Conservation (phyloP, 768 basidiomycete species). For the Russula sp. region DNA sequence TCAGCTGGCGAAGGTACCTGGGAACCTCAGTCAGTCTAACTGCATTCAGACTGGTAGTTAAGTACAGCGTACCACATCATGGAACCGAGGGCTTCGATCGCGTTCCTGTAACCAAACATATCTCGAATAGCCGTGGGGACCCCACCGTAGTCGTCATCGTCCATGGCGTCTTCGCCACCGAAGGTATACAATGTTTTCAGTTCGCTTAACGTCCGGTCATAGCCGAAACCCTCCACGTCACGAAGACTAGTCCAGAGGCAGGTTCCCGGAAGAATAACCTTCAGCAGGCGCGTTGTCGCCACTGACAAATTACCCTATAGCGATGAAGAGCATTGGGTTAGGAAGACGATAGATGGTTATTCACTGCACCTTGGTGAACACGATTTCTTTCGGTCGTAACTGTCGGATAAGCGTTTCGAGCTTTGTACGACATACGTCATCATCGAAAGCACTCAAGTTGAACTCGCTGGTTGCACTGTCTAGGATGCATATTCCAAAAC, state of each 20-base stretch:
- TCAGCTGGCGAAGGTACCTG: constrained; percentile 83
- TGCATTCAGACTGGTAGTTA: not conserved
- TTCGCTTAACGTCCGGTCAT: constrained; percentile 62
- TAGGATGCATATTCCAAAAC: constrained; percentile 85
- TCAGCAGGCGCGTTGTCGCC: constrained; percentile 74
- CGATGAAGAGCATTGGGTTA: not conserved
- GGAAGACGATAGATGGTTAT: not conserved
- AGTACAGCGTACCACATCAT: constrained; percentile 70
- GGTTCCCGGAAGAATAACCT: constrained; percentile 66
- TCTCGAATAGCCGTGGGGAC: constrained; percentile 71
- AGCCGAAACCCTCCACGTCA: constrained; percentile 74
- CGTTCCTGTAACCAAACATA: constrained; percentile 57
- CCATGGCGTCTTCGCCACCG: constrained; percentile 40
- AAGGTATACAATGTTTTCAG: constrained; percentile 59
- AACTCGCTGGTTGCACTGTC: constrained; percentile 97
- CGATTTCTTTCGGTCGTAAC: constrained; percentile 83
- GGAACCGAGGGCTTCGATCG: constrained; percentile 82
- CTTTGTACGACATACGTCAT: constrained; percentile 88
- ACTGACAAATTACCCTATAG: constrained; percentile 79
- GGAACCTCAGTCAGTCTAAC: not conserved
- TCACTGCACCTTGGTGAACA: constrained; percentile 72
- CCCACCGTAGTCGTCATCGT: constrained; percentile 37
- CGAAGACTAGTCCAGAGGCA: constrained; percentile 90
- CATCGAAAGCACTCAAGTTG: constrained; percentile 81
- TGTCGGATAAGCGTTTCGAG: constrained; percentile 92